Evolutionary conservation across 176 grass and related monocot species (phyloP), one percentile per base, ranked within the genome.

Genomic region (Aechmea fasciata): DNA sequence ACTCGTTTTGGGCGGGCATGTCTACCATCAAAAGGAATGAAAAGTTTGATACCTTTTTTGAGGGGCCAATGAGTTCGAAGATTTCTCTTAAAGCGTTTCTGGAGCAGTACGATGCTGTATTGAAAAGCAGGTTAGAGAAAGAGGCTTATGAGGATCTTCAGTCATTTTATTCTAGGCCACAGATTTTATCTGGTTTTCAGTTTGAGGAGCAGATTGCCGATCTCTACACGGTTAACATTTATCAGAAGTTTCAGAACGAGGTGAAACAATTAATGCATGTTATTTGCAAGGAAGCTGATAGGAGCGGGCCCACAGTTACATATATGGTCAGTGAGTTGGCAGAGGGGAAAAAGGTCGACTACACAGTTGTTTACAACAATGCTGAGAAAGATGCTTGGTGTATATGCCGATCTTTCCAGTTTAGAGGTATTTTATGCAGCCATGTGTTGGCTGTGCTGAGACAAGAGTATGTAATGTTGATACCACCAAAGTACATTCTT

Each of bases 221-320:
- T 71, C 75, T 90, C 50, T 96, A 96, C 63, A 90, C 91, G 4
- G 80, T 96, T 66, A 89, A 85, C 51, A 90, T 96, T 81, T 90
- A 90, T 65, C 87, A 90, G 84, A 81, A 83, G 23, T 96, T 96
- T 73, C 91, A 96, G 68, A 87, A 96, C 12, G 87, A 96, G 73
- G 89, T 96, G 63, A 89, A 89, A 64, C 91, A 96, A 71, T 79
- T 96, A 76, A 96, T 96, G 79, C 91, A 96, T 80, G 84, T 87
- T 50, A 87, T 87, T 19, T 90, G 87, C 59, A 96, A 87, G 69
- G 81, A 84, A 74, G 81, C 72, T 24, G 85, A 82, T 19, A 88
- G 81, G 64, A 90, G 73, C 2, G 91, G 91, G 28, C 74, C 75
- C 64, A 80, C 80, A 69, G 55, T 82, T 51, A 96, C 87, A 65